Base-by-base conservation (phyloP, 441 rosid species). In the Cnidoscolus chayamansa region DNA sequence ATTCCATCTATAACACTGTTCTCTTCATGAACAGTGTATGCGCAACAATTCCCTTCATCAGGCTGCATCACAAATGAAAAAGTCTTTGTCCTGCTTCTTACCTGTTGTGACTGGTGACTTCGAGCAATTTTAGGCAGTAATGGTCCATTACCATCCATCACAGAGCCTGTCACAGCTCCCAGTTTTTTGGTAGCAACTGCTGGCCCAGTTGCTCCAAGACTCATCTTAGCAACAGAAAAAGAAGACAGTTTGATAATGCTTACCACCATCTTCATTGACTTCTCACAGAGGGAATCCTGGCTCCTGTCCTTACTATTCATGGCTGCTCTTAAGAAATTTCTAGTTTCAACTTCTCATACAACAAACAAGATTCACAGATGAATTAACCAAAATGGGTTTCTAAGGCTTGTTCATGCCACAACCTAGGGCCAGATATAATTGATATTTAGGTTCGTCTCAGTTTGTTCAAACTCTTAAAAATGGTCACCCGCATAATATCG, bases 191-290 rank as follows among this genome's bases (percentile, higher is more conserved):
- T 30, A 31, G 76, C 55, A 47, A 72, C 20, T 64, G 86, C 51
- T 63, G 72, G 55, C 57, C 73, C 69, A 0, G 74, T 51, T 7
- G 72, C 59, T 31, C 93, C 93, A 25, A 85, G 86, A 77, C 83
- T 81, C 78, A 70, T 75, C 68, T 82, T 77, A 69, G 90, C 84
- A 53, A 89, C 75, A 11, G 87, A 87, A 70, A 87, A 78, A 30
- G 91, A 83, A 15, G 90, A 89, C 54, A 67, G 45, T 72, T 71
- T 87, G 10, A 87, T 53, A 72, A 87, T 79, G 76, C 76, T 85
- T 4, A 74, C 74, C 71, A 79, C 81, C 81, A 87, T 68, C 77
- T 87, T 80, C 86, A 86, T 63, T 17, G 94, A 87, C 16, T 75
- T 81, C 78, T 80, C 86, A 19, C 82, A 72, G 0, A 89, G 72